Evolutionary conservation across 2,329 filamentous ascomycete genomes (phyloP), one percentile per base, ranked within the genome.

Genomic region (Stromatinia cepivora): DNA sequence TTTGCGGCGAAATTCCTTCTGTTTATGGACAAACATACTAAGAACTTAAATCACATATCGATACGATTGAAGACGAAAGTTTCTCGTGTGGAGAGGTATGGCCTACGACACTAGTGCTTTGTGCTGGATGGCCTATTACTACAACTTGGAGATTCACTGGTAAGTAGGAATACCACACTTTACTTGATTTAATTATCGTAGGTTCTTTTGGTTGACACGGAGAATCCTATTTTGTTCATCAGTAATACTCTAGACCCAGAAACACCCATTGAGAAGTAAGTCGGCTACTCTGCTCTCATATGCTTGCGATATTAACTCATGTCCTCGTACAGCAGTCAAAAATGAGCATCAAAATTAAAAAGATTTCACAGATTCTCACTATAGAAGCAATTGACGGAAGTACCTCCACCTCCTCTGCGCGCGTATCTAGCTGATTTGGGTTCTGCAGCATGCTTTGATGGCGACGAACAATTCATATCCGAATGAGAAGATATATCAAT

Each of bases 371-470:
- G 1, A 76, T 86, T 15, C 75, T 86, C 20, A 79, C 81, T 22
- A 82, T 85, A 72, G 82, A 85, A 62, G 81, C 81, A 1, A 84
- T 82, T 39, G 84, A 84, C 15, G 82, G 84, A 79, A 77, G 82
- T 78, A 10, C 0, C 13, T 61, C 83, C 80, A 54, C 22, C 36
- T 53, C 20, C 13, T 50, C 20, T 66, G 2, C 15, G 8, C 5
- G 1, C 2, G 15, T 9, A 1, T 25, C 59, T 5, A 15, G 11
- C 9, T 36, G 17, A 57, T 48, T 28, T 2, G 28, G 57, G 42
- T 28, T 8, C 39, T n/a, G 52, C 31, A 72, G 71, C 69, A 72
- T 34, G 63, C 54, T 20, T 71, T 65, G 11, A 48, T 61, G 4
- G 61, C 54, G 9, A 11, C 65, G 3, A n/a, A 45, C 15, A 73